Conservation (phyloP, 2,329 filamentous ascomycete genomes). For the Scleromitrula shiraiana region DNA sequence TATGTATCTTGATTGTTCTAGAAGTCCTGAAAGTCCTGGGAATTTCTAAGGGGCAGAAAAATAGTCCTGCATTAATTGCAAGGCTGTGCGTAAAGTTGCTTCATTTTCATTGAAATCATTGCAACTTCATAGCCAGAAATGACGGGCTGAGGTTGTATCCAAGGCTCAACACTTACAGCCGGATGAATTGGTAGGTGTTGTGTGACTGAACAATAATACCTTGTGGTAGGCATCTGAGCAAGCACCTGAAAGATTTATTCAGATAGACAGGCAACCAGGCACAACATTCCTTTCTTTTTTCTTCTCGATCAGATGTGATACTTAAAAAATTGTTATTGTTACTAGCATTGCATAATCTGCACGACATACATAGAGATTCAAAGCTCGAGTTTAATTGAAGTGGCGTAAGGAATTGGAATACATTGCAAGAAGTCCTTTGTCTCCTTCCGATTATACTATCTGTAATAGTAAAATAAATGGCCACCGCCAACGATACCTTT, state of each 20-base stretch:
- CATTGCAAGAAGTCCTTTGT: too few species aligned
- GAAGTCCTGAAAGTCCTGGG: background rate
- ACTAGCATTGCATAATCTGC: background rate
- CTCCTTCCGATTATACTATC: too few species aligned
- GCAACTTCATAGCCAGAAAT: background rate
- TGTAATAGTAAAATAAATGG: too few species aligned
- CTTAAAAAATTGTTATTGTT: background rate
- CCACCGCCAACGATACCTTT: too few species aligned
- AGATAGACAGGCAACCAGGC: background rate
- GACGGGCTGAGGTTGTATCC: constrained; percentile 1
- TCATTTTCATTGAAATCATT: background rate
- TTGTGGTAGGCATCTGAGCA: too few species aligned
- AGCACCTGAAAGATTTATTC: background rate
- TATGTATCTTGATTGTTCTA: background rate
- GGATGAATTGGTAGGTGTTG: background rate
- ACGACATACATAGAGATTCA: background rate
- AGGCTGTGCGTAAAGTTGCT: constrained; percentile 6
- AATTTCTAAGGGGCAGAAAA: background rate
- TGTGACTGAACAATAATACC: background rate
- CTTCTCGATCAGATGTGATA: background rate
- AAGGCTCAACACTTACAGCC: constrained; percentile 2
- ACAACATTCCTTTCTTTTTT: background rate
- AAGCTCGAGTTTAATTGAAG: too few species aligned
- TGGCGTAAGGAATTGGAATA: too few species aligned
- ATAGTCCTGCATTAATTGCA: background rate